These are phyloP conservation scores for Bipolaris oryzae DNA, from an alignment of 2,329 filamentous ascomycete species.

Conservation along the genomic window DNA sequence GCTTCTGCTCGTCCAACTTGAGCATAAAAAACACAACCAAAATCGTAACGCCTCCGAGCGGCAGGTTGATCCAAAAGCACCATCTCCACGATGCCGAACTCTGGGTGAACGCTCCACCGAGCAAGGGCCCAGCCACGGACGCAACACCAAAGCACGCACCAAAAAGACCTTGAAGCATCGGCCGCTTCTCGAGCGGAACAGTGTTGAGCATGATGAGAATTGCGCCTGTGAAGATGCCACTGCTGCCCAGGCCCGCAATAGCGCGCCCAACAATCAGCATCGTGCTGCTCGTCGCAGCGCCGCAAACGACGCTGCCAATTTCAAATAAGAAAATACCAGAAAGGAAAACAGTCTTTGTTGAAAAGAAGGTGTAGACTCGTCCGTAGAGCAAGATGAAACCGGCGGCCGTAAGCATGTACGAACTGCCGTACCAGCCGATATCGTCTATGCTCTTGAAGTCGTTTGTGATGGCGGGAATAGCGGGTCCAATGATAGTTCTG, in stretches of 20 bases:
- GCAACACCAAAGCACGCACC: conserved; percentile 49
- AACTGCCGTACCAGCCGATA: conserved; percentile 52
- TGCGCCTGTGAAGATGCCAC: conserved; percentile 43
- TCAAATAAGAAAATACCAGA: conserved; percentile 54
- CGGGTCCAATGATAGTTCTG: conserved; percentile 54
- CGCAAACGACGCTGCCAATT: conserved; percentile 62
- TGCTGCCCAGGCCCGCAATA: conserved; percentile 38
- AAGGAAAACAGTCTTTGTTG: conserved; percentile 58
- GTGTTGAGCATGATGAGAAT: conserved; percentile 44
- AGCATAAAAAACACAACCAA: conserved; percentile 43
- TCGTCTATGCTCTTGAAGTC: conserved; percentile 51
- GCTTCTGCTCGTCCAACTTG: conserved; percentile 40
- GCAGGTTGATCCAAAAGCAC: conserved; percentile 59
- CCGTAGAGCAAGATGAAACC: conserved; percentile 54
- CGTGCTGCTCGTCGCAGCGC: conserved; percentile 46
- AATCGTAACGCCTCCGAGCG: conserved; percentile 54
- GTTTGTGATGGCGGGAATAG: conserved; percentile 55
- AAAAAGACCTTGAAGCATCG: conserved; percentile 50
- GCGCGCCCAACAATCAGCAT: conserved; percentile 43
- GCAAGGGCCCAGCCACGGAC: conserved; percentile 51
- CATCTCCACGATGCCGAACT: conserved; percentile 52
- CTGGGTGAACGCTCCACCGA: conserved; percentile 54
- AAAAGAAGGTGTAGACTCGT: conserved; percentile 56
- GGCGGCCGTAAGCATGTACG: conserved; percentile 49
- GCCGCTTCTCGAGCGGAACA: conserved; percentile 51